phyloP scores from a whole-genome alignment of 306 rosid genomes.

The Quercus rubra region DNA sequence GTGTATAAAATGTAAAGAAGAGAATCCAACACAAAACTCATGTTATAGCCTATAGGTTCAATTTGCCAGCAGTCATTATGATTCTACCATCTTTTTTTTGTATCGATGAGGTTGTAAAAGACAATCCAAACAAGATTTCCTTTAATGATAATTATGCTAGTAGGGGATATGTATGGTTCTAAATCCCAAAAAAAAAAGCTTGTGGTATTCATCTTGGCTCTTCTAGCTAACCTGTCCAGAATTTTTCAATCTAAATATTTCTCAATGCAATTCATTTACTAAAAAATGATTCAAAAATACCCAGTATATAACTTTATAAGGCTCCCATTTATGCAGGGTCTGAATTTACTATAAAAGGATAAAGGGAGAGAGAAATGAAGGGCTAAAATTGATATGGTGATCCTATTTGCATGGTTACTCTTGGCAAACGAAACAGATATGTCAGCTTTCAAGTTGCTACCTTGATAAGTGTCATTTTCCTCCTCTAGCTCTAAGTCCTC shows the following conservation, averaged over 20 bases:
- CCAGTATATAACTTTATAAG: too few relatives aligned
- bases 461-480: slow-evolving; percentile 20
- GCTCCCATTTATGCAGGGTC: too few relatives aligned
- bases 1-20: not conserved
- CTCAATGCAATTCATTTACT: not conserved
- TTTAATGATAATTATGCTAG: not conserved
- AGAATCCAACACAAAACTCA: not conserved
- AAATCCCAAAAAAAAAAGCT: not conserved
- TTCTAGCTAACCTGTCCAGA: not conserved
- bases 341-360: not conserved
- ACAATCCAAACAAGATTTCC: not conserved
- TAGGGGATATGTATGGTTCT: not conserved
- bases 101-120: not conserved
- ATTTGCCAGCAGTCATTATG: not conserved
- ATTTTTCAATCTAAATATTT: not conserved
- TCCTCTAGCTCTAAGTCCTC: slow-evolving; percentile 1
- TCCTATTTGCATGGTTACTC: not conserved
- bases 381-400: not conserved
- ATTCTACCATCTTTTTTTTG: not conserved
- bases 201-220: not conserved
- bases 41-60: not conserved
- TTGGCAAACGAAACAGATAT: not conserved
- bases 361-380: not conserved
- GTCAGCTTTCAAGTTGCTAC: slow-evolving; percentile 11
- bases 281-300: too few relatives aligned